Percentiles rank a stretch among this genome's conserved stretches.
Evolutionary conservation across 257 asterid genomes (phyloP).

Genomic region (Anisodus acutangulus): DNA sequence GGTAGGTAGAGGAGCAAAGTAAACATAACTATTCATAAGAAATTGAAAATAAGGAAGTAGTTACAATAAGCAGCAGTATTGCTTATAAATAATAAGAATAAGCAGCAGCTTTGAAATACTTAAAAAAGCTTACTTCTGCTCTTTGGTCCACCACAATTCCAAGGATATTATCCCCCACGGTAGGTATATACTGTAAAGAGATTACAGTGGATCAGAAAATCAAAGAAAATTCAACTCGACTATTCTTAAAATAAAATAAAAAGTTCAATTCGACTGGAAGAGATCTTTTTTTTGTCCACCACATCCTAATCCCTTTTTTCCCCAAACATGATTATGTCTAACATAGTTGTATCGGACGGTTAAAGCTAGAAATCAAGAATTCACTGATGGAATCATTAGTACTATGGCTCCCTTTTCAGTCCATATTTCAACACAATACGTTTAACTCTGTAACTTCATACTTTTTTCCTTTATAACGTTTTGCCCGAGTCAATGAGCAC

Average conservation of each 20-base stretch:
- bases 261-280: constrained; percentile 17
- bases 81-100: background rate
- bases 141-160: constrained; percentile 85
- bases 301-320: background rate
- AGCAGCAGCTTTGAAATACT: constrained; percentile 9
- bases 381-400: background rate
- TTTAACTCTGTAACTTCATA: background rate
- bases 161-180: constrained; percentile 81
- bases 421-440: background rate
- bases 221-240: background rate
- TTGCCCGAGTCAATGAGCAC: background rate
- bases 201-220: constrained; percentile 32
- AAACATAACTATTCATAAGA: too few relatives aligned
- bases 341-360: background rate
- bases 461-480: background rate
- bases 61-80: background rate
- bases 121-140: constrained; percentile 77
- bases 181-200: constrained; percentile 73
- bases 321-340: background rate
- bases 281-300: background rate
- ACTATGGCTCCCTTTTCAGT: background rate
- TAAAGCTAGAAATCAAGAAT: background rate
- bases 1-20: too few relatives aligned
- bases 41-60: background rate
- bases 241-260: background rate